Percentiles rank a stretch among this genome's conserved stretches.
Evolutionary conservation across 2,329 filamentous ascomycete species (phyloP).

Genomic region (Rugonectria rugulosa): DNA sequence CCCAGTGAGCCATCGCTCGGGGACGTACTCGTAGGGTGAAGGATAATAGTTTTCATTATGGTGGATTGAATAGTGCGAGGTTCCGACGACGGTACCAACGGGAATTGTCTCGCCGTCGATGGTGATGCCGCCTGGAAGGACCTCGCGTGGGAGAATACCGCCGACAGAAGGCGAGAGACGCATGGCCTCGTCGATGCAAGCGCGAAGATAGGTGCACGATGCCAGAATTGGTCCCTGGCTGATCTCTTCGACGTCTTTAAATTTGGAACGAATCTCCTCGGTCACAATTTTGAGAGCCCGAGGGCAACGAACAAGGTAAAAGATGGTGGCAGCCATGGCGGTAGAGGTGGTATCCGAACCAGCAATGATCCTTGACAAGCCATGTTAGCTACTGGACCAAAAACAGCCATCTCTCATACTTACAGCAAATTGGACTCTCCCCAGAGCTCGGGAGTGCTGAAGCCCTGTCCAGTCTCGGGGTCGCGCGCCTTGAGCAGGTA

Average conservation of each 20-base stretch:
- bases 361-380: slow-evolving; percentile 66
- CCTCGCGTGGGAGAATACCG: slow-evolving; percentile 66
- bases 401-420: slow-evolving; percentile 30
- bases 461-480: slow-evolving; percentile 73
- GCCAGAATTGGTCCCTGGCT: slow-evolving; percentile 57
- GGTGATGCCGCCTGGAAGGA: slow-evolving; percentile 61
- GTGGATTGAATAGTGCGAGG: slow-evolving; percentile 73
- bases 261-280: slow-evolving; percentile 60
- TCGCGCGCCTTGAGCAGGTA: slow-evolving; percentile 76
- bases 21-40: slow-evolving; percentile 63
- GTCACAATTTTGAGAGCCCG: slow-evolving; percentile 55
- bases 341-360: slow-evolving; percentile 78
- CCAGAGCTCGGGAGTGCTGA: slow-evolving; percentile 72
- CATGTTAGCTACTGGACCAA: slow-evolving; percentile 8
- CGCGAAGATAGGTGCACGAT: slow-evolving; percentile 65
- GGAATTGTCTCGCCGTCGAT: slow-evolving; percentile 64
- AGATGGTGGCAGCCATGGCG: slow-evolving; percentile 68
- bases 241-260: slow-evolving; percentile 62
- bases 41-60: slow-evolving; percentile 71
- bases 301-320: slow-evolving; percentile 66
- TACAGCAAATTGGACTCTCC: slow-evolving; percentile 73
- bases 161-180: slow-evolving; percentile 68
- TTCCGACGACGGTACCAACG: slow-evolving; percentile 68
- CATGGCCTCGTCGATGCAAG: slow-evolving; percentile 72
- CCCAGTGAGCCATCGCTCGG: slow-evolving; percentile 71